Evolutionary conservation across 345 rosid species (phyloP), one percentile per base, ranked within the genome.

Genomic region (Trapa incisa): DNA sequence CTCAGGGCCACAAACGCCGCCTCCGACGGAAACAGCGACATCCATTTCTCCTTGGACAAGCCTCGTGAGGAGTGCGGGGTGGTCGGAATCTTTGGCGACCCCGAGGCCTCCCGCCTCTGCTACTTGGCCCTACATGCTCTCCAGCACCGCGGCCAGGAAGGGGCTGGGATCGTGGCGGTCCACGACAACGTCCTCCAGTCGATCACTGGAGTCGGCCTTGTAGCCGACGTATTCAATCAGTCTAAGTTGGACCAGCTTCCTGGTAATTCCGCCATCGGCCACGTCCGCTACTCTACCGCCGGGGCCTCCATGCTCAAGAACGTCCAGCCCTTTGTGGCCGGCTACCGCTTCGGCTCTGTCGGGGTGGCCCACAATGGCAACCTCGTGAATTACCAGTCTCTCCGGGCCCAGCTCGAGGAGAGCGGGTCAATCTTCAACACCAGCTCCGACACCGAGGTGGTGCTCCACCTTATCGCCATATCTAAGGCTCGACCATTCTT

Each of bases 101-200:
- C 97, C 0, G 99, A 94, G 64, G 97, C 97, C 65, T 81, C 99
- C 0, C 91, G 96, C 13, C 87, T 94, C 71, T 89, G 92, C 78
- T 94, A 87, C 76, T 66, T 94, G 73, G 99, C 97, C 0, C 96
- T 94, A 38, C 99, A 91, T 69, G 95, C 97, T 13, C 82, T 94
- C 67, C 99, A 94, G 65, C 99, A 94, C 67, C 95, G 99, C 48
- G 99, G 99, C 7, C 99, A 94, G 71, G 99, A 94, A 81, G 99
- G 99, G 33, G 99, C 99, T 64, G 99, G 99, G 70, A 94, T 94
- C 65, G 99, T 94, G 32, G 79, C 99, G 1, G 96, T 91, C 11
- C 79, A 82, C 37, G 69, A 84, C 35, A 80, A 86, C 33, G 89
- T 91, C 41, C 83, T 91, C 52, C 95, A 94, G 71, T 81, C 97